Evolutionary conservation across 805 yeast species (phyloP).

Genomic region (Monosporozyma aquatica): DNA sequence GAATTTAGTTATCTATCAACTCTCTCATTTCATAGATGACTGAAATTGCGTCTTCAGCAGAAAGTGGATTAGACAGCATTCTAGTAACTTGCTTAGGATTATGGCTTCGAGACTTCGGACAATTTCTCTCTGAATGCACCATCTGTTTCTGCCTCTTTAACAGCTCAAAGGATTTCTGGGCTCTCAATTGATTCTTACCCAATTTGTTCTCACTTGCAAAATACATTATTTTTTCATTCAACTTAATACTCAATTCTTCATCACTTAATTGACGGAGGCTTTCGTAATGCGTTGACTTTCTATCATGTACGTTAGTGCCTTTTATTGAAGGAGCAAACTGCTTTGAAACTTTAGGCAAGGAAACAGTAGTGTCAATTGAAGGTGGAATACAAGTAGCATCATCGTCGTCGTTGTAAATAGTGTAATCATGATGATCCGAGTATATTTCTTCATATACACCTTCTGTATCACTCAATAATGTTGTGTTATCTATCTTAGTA

Average conservation of each 20-base stretch:
- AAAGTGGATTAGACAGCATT: not conserved
- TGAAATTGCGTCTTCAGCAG: slow-evolving; percentile 26
- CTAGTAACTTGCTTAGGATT: not conserved
- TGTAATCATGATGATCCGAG: not conserved
- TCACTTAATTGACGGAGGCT: slow-evolving; percentile 12
- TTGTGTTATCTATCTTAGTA: slow-evolving; percentile 3
- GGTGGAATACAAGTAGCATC: not conserved
- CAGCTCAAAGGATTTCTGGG: slow-evolving; percentile 27
- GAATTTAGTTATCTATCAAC: slow-evolving; percentile 11
- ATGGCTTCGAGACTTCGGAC: not conserved
- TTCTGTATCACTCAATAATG: not conserved
- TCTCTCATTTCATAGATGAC: slow-evolving; percentile 24
- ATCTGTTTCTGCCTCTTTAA: slow-evolving; percentile 7
- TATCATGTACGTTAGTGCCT: no score
- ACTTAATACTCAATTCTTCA: slow-evolving; percentile 21
- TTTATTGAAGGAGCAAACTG: no score
- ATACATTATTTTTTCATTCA: slow-evolving; percentile 22
- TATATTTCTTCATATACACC: not conserved
- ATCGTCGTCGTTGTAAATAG: not conserved
- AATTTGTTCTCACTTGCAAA: slow-evolving; percentile 27
- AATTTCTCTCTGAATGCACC: not conserved
- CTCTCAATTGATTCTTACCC: slow-evolving; percentile 21
- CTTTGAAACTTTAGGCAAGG: no score
- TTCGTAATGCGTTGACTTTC: slow-evolving; percentile 2
- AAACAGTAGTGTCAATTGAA: no score